Evolutionary conservation across 1,139 yeast species (phyloP), one percentile per base, ranked within the genome.

Genomic region (Casaregolazyma suthepensis): DNA sequence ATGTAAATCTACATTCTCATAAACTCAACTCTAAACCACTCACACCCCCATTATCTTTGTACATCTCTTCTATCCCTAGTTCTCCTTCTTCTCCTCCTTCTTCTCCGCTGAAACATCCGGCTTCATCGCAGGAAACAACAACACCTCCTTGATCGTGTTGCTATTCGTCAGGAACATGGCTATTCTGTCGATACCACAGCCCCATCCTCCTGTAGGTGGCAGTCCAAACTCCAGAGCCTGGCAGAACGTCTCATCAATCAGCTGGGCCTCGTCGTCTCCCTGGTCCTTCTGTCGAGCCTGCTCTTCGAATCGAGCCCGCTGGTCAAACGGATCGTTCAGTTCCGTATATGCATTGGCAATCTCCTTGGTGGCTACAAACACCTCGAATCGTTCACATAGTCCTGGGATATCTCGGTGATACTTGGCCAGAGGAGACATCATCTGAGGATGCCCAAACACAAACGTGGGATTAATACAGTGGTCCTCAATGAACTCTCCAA

Each of bases 121-220:
- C 79, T 90, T 91, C 82, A 93, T 88, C 62, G 98, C 91, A 71
- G 99, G 99, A 95, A 93, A 93, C 71, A 93, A 78, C 66, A 93
- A 79, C 47, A 93, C 99, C 78, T 93, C 99, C 85, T 96, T 89
- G 71, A 93, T 93, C 62, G 97, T 89, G 78, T 89, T 87, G 57
- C 97, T 88, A 75, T 93, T 83, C 60, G 98, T 93, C 77, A 93
- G 82, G 79, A 93, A 91, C 99, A 93, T 93, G 70, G 96, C 93
- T 68, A 93, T 73, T 79, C 99, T 88, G 75, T 93, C 99, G 65
- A 93, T 90, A 81, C 99, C 99, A 77, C 96, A 87, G 67, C 99
- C 99, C 98, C 98, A 93, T 65, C 99, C 99, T 72, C 95, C 99
- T 66, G 99, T 93, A 67, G 99, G 99, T 58, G 99, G 99, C 68